A percentile compares a stretch with the other conserved stretches of the same genome.
phyloP scores from a whole-genome alignment of 1,139 yeast species.

The Pichia sp. region DNA sequence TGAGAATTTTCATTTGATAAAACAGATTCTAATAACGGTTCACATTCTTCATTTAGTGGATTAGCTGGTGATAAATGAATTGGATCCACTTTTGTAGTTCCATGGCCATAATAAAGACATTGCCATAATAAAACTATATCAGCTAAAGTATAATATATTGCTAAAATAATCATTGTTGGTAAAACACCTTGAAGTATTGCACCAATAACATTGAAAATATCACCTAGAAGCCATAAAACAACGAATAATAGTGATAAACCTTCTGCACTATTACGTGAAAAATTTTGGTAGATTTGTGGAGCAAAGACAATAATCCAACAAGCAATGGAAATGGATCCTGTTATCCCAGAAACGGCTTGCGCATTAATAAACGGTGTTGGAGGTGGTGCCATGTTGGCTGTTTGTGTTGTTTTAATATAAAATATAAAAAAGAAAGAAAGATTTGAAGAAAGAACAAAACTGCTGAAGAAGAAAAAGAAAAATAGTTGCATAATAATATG shows the following conservation, averaged over 20 bases:
- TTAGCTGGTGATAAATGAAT: conserved; percentile 87
- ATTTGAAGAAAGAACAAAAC: too few species aligned
- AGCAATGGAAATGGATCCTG: conserved; percentile 89
- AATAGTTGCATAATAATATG: too few species aligned
- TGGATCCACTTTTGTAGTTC: conserved; percentile 50
- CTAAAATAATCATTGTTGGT: conserved; percentile 88
- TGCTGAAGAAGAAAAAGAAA: background rate
- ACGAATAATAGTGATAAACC: conserved; percentile 82
- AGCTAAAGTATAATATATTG: conserved; percentile 86
- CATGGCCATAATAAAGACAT: conserved; percentile 65
- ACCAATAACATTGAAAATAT: conserved; percentile 84
- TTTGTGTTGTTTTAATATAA: background rate
- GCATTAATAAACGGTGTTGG: conserved; percentile 60
- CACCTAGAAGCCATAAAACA: conserved; percentile 83
- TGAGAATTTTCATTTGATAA: conserved; percentile 22
- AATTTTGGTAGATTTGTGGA: conserved; percentile 93
- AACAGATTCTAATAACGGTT: conserved; percentile 29
- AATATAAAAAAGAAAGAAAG: background rate
- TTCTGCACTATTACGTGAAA: conserved; percentile 74
- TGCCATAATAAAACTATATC: conserved; percentile 79
- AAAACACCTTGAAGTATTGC: conserved; percentile 81
- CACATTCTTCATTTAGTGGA: conserved; percentile 63
- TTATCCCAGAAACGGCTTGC: conserved; percentile 78
- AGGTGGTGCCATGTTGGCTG: conserved; percentile 43
- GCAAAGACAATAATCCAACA: conserved; percentile 98